phyloP scores from a whole-genome alignment of 2,329 filamentous ascomycete genomes.

The Nigrospora sphaerica region DNA sequence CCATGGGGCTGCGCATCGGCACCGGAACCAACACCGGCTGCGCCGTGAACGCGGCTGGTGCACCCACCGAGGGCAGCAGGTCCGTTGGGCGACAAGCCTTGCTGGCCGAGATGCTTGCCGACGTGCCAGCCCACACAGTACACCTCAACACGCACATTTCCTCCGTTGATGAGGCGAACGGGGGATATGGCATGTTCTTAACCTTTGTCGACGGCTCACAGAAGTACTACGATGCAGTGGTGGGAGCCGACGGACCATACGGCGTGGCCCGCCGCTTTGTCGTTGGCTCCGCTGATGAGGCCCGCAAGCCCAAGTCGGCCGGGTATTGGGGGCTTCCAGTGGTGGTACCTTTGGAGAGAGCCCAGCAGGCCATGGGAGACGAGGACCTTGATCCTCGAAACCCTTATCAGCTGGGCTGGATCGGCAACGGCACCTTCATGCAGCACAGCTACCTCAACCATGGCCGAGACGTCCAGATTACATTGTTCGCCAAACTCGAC shows the following conservation, averaged over 20 bases:
- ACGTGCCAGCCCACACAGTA: constrained; percentile 15
- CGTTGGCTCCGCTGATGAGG: constrained; percentile 12
- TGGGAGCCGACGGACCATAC: constrained; percentile 18
- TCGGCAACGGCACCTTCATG: constrained; percentile 18
- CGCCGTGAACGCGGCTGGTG: constrained; percentile 6
- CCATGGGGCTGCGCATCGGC: constrained; percentile 11
- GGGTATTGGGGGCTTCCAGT: constrained; percentile 19
- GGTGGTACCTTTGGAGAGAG: constrained; percentile 15
- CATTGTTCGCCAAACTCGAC: constrained; percentile 8
- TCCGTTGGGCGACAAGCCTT: constrained; percentile 18
- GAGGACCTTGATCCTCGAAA: constrained; percentile 14
- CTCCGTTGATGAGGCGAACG: constrained; percentile 11
- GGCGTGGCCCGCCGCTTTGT: constrained; percentile 16
- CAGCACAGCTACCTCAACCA: constrained; percentile 14
- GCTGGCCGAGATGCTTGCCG: constrained; percentile 15
- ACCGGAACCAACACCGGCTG: constrained; percentile 14
- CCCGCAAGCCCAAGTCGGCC: constrained; percentile 11
- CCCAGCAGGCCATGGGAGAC: constrained; percentile 16
- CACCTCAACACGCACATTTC: constrained; percentile 15
- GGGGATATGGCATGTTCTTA: constrained; percentile 10
- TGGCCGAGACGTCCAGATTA: constrained; percentile 19
- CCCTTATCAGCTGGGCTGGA: constrained; percentile 16
- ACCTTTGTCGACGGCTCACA: constrained; percentile 17
- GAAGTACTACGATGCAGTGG: constrained; percentile 19
- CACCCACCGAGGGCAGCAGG: constrained; percentile 5